A percentile compares a stretch with the other conserved stretches of the same genome.
phyloP scores from a whole-genome alignment of 208 protist genomes.

The Leishmania braziliensis region DNA sequence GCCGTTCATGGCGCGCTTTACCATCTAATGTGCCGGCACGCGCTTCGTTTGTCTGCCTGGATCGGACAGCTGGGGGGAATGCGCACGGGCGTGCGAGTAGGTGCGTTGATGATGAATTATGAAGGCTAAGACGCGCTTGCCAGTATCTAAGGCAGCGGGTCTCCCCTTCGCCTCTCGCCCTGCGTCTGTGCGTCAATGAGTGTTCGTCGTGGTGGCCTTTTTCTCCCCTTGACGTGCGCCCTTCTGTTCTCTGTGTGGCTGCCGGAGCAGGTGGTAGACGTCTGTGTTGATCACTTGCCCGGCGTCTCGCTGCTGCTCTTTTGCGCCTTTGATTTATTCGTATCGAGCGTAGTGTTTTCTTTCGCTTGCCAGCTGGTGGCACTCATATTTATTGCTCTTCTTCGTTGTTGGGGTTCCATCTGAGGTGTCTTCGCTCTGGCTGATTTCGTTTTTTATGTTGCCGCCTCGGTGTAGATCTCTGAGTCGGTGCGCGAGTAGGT shows the following conservation, averaged over 20 bases:
- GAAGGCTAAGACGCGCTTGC: background rate
- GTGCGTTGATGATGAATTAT: background rate
- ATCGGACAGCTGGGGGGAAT: background rate
- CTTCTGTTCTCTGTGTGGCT: background rate
- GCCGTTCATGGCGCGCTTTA: conserved; percentile 64
- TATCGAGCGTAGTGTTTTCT: background rate
- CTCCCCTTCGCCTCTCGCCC: background rate
- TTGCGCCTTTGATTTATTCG: background rate
- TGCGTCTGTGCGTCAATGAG: background rate
- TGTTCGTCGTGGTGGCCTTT: background rate
- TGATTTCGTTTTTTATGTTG: background rate
- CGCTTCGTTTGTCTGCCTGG: background rate
- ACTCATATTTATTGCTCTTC: background rate
- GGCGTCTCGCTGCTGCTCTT: background rate
- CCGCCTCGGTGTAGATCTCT: background rate
- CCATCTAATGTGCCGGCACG: conserved; percentile 40
- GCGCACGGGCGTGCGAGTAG: background rate
- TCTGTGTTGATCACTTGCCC: background rate
- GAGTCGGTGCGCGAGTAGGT: background rate
- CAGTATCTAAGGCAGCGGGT: background rate
- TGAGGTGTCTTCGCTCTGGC: background rate
- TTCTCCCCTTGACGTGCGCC: background rate
- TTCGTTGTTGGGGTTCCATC: background rate
- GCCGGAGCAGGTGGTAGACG: background rate
- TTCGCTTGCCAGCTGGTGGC: background rate